Base-by-base conservation (phyloP, 768 basidiomycete species). In the Vararia minispora region DNA sequence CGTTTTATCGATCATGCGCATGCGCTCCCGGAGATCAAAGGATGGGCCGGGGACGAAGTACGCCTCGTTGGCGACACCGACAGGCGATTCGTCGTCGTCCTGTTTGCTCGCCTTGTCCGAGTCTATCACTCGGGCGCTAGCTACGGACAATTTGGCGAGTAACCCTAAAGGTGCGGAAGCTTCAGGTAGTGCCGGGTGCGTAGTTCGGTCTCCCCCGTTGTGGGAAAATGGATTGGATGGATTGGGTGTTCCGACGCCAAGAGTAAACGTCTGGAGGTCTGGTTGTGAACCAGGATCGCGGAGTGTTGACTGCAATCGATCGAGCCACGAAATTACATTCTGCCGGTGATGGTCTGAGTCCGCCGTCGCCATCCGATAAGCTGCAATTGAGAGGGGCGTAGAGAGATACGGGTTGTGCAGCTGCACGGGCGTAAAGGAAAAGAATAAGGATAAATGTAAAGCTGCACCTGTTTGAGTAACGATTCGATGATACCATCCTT, bases 401-500 rank as follows among this genome's bases (percentile, higher is more conserved):
- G 84, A 81, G 33, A 73, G 62, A 54, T 84, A 87, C 2, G 84
- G 84, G 46, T 86, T 86, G 48, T 87, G 84, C 22, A 87, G 59
- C 78, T 83, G 56, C 32, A 22, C 29, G 26, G 18, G 28, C 30
- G 24, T 23, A 52, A 25, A 44, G 34, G 6, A 24, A 17, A 22
- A 39, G 28, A 28, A 29, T 12, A 16, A 21, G 14, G 28, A 32
- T 16, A 22, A 28, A 21, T 23, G 18, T 38, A 23, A 1, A 55
- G 66, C n/a, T n/a, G 11, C 24, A 78, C 84, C 65, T 88, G 84
- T 54, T 87, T 87, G 47, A 90, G 69, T 11, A 89, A 72, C 11
- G 77, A 81, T 45, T 87, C 82, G 48, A 90, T 89, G 48, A 89
- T 80, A 14, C 74, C 66, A 61, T 90, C 86, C 62, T 90, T 90